Percentiles rank a stretch among this genome's conserved stretches.
phyloP scores from a whole-genome alignment of 2,329 filamentous ascomycete genomes.

The Aspergillus sclerotialis region DNA sequence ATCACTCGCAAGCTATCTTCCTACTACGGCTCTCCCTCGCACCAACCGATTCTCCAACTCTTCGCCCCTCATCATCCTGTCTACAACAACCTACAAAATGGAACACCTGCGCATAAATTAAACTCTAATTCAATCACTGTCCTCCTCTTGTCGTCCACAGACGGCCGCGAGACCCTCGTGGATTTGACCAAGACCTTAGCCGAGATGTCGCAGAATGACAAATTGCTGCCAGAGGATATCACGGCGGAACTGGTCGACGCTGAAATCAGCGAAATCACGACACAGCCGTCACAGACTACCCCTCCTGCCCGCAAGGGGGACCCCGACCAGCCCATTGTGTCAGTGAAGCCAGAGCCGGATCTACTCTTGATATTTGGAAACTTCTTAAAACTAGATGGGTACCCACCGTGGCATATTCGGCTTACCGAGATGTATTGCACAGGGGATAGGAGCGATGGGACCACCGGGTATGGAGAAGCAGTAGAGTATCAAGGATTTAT shows the following conservation, averaged over 20 bases:
- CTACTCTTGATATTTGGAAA: constrained; percentile 82
- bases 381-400: constrained; percentile 75
- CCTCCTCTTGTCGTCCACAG: constrained; percentile 76
- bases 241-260: constrained; percentile 80
- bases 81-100: constrained; percentile 18
- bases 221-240: constrained; percentile 75
- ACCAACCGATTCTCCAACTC: constrained; percentile 65
- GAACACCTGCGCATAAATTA: constrained; percentile 12
- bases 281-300: constrained; percentile 18
- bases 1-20: constrained; percentile 72
- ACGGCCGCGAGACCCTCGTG: constrained; percentile 88
- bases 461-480: constrained; percentile 31
- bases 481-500: constrained; percentile 95
- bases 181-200: constrained; percentile 90
- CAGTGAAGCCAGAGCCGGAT: constrained; percentile 81
- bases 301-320: constrained; percentile 1
- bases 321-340: constrained; percentile 1
- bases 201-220: constrained; percentile 88
- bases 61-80: constrained; percentile 62
- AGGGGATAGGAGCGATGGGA: constrained; percentile 32
- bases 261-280: constrained; percentile 61
- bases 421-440: constrained; percentile 85
- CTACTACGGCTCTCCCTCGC: constrained; percentile 67
- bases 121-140: constrained; percentile 46
- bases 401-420: constrained; percentile 93